Conservation (phyloP, 179 eudicot genomes). For the Beta corolliflora region DNA sequence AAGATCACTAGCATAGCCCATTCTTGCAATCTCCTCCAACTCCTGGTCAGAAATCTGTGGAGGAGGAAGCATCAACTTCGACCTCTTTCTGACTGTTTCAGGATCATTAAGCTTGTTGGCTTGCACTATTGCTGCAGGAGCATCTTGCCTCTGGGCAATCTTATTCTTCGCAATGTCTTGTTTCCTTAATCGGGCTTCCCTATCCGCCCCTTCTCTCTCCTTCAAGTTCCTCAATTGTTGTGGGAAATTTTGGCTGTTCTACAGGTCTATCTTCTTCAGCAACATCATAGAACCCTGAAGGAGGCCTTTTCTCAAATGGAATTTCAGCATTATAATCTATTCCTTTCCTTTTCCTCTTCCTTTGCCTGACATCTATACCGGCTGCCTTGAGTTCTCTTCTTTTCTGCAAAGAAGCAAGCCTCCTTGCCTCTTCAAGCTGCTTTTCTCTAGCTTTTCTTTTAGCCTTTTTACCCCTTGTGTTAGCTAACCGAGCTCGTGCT, state of each 20-base stretch:
- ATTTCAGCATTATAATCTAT: constrained; percentile 98
- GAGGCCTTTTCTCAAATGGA: constrained; percentile 94
- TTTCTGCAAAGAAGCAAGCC: constrained; percentile 98
- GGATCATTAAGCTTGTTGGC: constrained; percentile 98
- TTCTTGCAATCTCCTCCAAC: constrained; percentile 89
- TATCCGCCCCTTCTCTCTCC: constrained; percentile 91
- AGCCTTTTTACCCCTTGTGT: constrained; percentile 97
- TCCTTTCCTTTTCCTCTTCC: constrained; percentile 93
- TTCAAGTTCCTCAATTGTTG: constrained; percentile 94
- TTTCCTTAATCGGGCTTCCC: constrained; percentile 87
- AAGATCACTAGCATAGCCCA: constrained; percentile 85
- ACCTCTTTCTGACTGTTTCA: constrained; percentile 85
- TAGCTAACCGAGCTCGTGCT: constrained; percentile 94
- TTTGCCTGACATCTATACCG: constrained; percentile 80
- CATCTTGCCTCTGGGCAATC: constrained; percentile 91
- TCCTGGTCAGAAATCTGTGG: constrained; percentile 96
- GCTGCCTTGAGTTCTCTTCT: constrained; percentile 98
- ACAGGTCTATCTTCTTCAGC: constrained; percentile 76
- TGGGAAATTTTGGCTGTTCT: constrained; percentile 83
- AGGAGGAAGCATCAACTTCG: constrained; percentile 92
- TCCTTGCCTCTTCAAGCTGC: constrained; percentile 99
- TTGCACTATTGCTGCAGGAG: constrained; percentile 90
- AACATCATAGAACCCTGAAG: constrained; percentile 89
- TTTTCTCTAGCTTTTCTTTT: constrained; percentile 98
- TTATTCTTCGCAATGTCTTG: constrained; percentile 95